A percentile compares a stretch with the other conserved stretches of the same genome.
Evolutionary conservation across 2,329 filamentous ascomycete species (phyloP).

Genomic region (Cladosporium austrohemisphaericum): DNA sequence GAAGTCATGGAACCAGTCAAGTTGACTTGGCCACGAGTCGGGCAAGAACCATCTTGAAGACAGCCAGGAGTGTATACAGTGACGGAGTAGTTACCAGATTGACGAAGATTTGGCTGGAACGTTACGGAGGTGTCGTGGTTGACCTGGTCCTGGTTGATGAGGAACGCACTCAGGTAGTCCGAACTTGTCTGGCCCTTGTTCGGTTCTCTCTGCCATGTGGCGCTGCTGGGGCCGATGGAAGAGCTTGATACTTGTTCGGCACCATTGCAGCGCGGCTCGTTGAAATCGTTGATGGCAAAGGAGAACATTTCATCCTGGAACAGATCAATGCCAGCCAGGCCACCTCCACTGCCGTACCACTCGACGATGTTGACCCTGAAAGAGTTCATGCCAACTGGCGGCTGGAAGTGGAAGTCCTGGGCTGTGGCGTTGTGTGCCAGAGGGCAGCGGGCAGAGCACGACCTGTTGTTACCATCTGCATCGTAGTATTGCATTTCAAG

Average conservation of each 20-base stretch:
- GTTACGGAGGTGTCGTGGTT: slow-evolving; percentile 62
- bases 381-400: slow-evolving; percentile 77
- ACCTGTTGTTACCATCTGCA: slow-evolving; percentile 60
- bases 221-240: slow-evolving; percentile 54
- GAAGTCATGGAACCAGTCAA: slow-evolving; percentile 67
- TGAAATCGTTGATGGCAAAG: slow-evolving; percentile 83
- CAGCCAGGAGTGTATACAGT: slow-evolving; percentile 93
- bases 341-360: slow-evolving; percentile 83
- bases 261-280: slow-evolving; percentile 76
- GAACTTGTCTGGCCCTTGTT: slow-evolving; percentile 64
- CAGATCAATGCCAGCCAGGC: slow-evolving; percentile 79
- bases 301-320: slow-evolving; percentile 67
- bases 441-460: slow-evolving; percentile 81
- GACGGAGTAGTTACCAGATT: slow-evolving; percentile 88
- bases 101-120: slow-evolving; percentile 78
- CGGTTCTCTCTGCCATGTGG: slow-evolving; percentile 68
- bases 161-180: slow-evolving; percentile 68
- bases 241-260: slow-evolving; percentile 61
- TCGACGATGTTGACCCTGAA: slow-evolving; percentile 82
- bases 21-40: slow-evolving; percentile 72
- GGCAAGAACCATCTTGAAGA: slow-evolving; percentile 71
- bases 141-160: slow-evolving; percentile 47
- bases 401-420: slow-evolving; percentile 92
- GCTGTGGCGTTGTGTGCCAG: slow-evolving; percentile 66
- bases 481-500: slow-evolving; percentile 94